phyloP scores from a whole-genome alignment of 495 filamentous ascomycete genomes.

The Penicillium odoratum region DNA sequence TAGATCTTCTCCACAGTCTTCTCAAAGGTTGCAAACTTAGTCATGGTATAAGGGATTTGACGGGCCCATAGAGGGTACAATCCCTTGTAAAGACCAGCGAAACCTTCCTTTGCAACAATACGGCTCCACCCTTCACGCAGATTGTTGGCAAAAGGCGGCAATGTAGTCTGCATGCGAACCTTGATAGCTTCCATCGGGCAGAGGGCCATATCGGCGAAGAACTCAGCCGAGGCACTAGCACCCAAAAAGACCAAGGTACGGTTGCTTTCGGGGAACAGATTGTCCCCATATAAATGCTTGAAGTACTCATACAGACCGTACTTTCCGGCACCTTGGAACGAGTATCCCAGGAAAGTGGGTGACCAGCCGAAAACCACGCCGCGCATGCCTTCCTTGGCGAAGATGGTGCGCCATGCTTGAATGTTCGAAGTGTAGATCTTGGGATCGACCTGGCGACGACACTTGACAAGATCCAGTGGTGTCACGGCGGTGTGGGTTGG shows the following conservation, averaged over 20 bases:
- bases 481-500: constrained; percentile 62
- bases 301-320: constrained; percentile 77
- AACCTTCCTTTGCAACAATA: constrained; percentile 59
- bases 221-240: constrained; percentile 65
- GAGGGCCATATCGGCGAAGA: constrained; percentile 66
- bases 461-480: constrained; percentile 66
- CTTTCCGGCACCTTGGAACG: constrained; percentile 73
- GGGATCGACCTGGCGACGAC: constrained; percentile 69
- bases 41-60: constrained; percentile 76
- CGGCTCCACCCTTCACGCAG: constrained; percentile 64
- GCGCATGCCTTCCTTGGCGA: constrained; percentile 62
- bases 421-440: constrained; percentile 70
- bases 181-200: constrained; percentile 73
- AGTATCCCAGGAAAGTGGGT: constrained; percentile 69
- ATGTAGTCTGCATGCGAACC: constrained; percentile 70
- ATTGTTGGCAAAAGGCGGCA: constrained; percentile 63
- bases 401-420: constrained; percentile 65
- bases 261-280: constrained; percentile 59
- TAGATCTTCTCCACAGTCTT: constrained; percentile 66
- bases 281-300: constrained; percentile 69
- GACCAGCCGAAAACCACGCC: constrained; percentile 74
- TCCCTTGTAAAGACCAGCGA: constrained; percentile 64
- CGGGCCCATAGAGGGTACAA: constrained; percentile 69
- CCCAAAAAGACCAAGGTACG: constrained; percentile 65
- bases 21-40: constrained; percentile 75